Conservation (phyloP, 2,329 filamentous ascomycete species). For the Macrophomina tecta region DNA sequence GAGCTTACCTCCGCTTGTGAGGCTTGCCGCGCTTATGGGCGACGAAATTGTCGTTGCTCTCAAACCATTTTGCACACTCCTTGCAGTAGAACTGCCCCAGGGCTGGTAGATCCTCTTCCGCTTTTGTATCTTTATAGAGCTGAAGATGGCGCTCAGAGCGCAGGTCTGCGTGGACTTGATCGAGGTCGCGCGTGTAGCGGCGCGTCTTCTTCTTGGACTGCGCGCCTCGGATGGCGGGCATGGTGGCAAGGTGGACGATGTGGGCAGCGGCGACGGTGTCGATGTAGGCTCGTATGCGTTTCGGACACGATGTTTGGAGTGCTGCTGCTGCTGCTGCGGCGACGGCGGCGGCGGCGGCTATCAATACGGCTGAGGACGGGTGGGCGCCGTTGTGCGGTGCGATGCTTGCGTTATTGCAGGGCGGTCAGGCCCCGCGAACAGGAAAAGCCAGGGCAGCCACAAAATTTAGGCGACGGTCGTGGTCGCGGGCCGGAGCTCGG, state of each 20-base stretch:
- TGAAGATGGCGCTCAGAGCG: slow-evolving; percentile 78
- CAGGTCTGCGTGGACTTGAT: slow-evolving; percentile 88
- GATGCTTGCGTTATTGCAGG: slow-evolving; percentile 24
- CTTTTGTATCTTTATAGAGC: slow-evolving; percentile 78
- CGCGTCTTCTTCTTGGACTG: slow-evolving; percentile 58
- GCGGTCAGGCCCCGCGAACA: slow-evolving; percentile 12
- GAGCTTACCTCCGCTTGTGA: slow-evolving; percentile 80
- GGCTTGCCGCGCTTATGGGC: slow-evolving; percentile 86
- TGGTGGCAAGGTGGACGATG: slow-evolving; percentile 36
- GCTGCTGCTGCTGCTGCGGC: not conserved
- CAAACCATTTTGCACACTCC: slow-evolving; percentile 96
- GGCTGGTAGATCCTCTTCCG: slow-evolving; percentile 83
- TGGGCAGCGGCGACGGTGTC: slow-evolving; percentile 32
- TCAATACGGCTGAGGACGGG: slow-evolving; percentile 34
- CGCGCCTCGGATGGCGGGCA: slow-evolving; percentile 58
- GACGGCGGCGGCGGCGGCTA: slow-evolving; percentile 34
- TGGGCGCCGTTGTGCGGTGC: slow-evolving; percentile 28
- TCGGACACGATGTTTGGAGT: not conserved
- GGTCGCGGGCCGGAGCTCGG: not conserved
- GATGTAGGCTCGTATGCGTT: not conserved
- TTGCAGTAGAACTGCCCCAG: slow-evolving; percentile 86
- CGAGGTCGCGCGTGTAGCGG: slow-evolving; percentile 74
- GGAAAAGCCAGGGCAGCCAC: not conserved
- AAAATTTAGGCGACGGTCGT: slow-evolving; percentile 1
- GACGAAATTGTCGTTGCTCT: slow-evolving; percentile 76